Percentiles rank a stretch among this genome's conserved stretches.
Evolutionary conservation across 768 basidiomycete genomes (phyloP).

Genomic region (Russula olivacea): DNA sequence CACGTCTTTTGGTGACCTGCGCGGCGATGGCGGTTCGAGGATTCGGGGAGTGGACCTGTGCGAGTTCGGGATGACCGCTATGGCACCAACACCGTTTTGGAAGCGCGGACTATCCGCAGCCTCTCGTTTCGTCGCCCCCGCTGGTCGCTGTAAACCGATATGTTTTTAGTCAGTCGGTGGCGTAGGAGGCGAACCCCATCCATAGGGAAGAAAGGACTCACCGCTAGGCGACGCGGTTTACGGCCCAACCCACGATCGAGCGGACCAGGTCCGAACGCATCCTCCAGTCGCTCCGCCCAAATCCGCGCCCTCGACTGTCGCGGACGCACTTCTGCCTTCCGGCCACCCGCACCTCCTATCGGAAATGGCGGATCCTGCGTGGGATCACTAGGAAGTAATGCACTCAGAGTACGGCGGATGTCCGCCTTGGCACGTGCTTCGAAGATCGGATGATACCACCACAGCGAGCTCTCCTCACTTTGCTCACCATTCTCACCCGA

Average conservation of each 20-base stretch:
- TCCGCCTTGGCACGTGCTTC: constrained; percentile 21
- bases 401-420: constrained; percentile 10
- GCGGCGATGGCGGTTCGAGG: constrained; percentile 3
- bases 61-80: neutral
- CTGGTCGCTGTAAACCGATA: constrained; percentile 1
- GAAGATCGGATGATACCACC: constrained; percentile 16
- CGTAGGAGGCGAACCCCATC: no score
- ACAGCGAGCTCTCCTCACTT: neutral
- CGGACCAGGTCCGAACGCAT: constrained; percentile 20
- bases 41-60: neutral
- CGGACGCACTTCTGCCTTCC: constrained; percentile 12
- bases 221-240: constrained; percentile 18
- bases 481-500: neutral
- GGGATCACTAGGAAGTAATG: constrained; percentile 12
- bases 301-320: constrained; percentile 10
- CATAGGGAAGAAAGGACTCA: neutral
- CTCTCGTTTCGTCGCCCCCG: neutral
- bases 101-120: neutral
- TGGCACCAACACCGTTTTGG: neutral
- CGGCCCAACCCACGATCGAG: constrained; percentile 20
- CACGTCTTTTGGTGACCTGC: neutral
- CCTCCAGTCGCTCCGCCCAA: constrained; percentile 21
- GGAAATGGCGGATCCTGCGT: neutral
- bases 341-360: neutral
- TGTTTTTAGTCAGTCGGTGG: neutral